Evolutionary conservation across 345 rosid genomes (phyloP).

Genomic region (Euphorbia tirucalli): DNA sequence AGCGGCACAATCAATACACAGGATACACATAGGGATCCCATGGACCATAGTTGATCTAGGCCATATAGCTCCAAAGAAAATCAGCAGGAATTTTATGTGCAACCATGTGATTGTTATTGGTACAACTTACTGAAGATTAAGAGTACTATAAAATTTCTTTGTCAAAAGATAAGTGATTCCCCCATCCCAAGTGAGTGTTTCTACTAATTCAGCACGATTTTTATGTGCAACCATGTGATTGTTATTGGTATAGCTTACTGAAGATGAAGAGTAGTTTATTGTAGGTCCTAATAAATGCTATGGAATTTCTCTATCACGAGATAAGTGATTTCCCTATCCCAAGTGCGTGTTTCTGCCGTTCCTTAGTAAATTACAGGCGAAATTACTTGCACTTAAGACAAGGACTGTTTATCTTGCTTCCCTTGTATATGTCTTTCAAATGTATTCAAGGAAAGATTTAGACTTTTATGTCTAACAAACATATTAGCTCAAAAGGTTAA

Average conservation of each 20-base stretch:
- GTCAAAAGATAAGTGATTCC: not conserved
- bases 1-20: not conserved
- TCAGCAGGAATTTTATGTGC: not conserved
- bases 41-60: not conserved
- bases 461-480: not conserved
- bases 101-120: not conserved
- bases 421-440: not conserved
- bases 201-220: not conserved
- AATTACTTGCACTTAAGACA: not conserved
- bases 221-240: not conserved
- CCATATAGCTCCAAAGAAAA: too few relatives aligned
- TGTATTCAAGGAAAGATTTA: not conserved
- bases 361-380: not conserved
- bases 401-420: not conserved
- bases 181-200: not conserved
- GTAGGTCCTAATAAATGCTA: not conserved
- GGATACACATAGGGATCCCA: not conserved
- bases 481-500: not conserved
- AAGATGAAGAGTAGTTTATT: not conserved
- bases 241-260: not conserved
- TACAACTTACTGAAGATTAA: not conserved
- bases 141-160: not conserved
- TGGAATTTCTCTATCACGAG: not conserved
- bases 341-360: not conserved
- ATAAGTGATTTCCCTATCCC: not conserved